Conservation (phyloP, 108 stramenopile genomes). For the Mayamaea pseudoterrestris region DNA sequence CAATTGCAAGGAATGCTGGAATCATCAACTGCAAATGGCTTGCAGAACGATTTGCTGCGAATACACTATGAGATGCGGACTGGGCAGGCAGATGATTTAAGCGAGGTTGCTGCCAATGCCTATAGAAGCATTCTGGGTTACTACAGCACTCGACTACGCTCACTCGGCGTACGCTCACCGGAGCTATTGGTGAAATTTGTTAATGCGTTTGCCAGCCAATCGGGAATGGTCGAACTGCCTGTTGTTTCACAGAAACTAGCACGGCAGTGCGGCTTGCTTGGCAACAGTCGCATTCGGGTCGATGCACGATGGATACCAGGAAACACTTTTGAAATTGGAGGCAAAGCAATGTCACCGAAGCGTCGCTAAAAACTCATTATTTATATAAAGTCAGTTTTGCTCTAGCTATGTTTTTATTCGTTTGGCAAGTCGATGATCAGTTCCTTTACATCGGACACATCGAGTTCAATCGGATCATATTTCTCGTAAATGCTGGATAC, state of each 20-base stretch:
- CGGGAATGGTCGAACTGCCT: neutral
- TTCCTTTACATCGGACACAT: too few relatives aligned
- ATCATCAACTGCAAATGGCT: neutral
- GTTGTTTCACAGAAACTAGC: neutral
- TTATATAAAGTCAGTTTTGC: too few relatives aligned
- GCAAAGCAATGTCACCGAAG: too few relatives aligned
- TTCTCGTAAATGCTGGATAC: conserved; percentile 18
- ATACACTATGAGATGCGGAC: neutral
- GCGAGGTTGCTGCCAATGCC: neutral
- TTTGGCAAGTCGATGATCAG: too few relatives aligned
- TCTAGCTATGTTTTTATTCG: too few relatives aligned
- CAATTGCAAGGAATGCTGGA: neutral
- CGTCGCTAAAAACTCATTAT: too few relatives aligned
- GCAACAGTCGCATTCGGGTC: neutral
- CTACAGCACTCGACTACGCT: neutral
- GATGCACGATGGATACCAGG: neutral
- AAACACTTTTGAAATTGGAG: neutral
- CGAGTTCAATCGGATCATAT: conserved; percentile 16
- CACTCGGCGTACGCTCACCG: neutral
- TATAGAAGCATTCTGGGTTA: neutral
- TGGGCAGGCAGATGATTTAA: neutral
- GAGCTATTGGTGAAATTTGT: neutral
- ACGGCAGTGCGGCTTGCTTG: neutral
- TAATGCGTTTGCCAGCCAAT: neutral
- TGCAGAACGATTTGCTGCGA: neutral